Evolutionary conservation across 805 yeast genomes (phyloP), one percentile per base, ranked within the genome.

Genomic region (Teunomyces tritomae): DNA sequence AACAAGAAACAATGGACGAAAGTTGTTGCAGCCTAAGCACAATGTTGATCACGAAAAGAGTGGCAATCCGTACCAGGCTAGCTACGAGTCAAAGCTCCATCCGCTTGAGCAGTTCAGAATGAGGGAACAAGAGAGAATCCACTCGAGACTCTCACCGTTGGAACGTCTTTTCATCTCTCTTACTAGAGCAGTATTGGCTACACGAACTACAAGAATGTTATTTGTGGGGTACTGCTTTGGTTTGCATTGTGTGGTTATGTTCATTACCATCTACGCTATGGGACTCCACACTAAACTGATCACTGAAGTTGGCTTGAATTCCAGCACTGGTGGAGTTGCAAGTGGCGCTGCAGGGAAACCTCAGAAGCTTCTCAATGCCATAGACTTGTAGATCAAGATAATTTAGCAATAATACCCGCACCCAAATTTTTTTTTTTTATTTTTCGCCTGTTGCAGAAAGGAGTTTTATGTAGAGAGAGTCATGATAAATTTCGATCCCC

Each of bases 91-190:
- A 44, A 84, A 84, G 43, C 69, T 89, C 40, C 90, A 89, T 56
- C 95, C 96, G 28, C 81, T 90, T 50, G 92, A 87, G 55, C 86
- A 82, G 57, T 88, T 92, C 66, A 79, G 95, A 57, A 78, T 83
- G 39, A 72, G 82, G 52, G 97, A 89, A 61, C 80, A 86, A 30
- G 89, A 85, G 57, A 74, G 96, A 54, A 84, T 87, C 41, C 77
- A 78, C 44, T 81, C 90, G 6, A 78, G 80, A 42, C 73, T 90
- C 63, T 83, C 91, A 1, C 87, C 94, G 1, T 61, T 87, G 48
- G 97, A 94, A 57, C 75, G 95, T 49, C 66, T 87, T n/a, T 86
- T 85, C 53, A 80, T 83, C 49, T 80, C 83, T 48, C 74, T 87
- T 51, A 85, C 96, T 1, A 75, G 88, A 54, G 78, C 87, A 0